These are phyloP conservation scores for Alternaria gansuensis DNA, from an alignment of 2,329 filamentous ascomycete species.

Conservation along the genomic window DNA sequence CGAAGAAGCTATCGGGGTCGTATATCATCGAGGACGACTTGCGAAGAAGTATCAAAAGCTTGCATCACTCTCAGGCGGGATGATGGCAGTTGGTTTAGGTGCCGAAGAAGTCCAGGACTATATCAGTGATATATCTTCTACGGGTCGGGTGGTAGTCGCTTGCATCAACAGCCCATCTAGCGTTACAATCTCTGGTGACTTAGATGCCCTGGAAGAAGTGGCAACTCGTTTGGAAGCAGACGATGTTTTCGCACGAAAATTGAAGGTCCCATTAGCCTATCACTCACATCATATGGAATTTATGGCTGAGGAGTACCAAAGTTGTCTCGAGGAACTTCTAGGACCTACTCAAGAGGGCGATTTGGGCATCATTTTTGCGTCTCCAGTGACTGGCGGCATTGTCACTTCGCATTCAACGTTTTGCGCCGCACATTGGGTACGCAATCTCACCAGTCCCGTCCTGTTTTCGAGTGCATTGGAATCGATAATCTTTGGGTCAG, in stretches of 20 bases:
- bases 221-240: constrained; percentile 47
- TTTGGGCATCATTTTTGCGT: background rate
- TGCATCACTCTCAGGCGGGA: constrained; percentile 11
- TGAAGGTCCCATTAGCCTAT: constrained; percentile 56
- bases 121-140: background rate
- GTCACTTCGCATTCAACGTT: constrained; percentile 1
- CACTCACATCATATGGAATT: constrained; percentile 45
- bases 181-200: constrained; percentile 57
- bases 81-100: constrained; percentile 34
- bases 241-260: constrained; percentile 52
- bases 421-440: constrained; percentile 30
- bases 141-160: constrained; percentile 1
- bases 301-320: constrained; percentile 15
- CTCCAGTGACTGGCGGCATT: constrained; percentile 6
- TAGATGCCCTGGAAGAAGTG: constrained; percentile 45
- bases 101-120: constrained; percentile 11
- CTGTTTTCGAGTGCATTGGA: constrained; percentile 26
- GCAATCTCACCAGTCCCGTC: constrained; percentile 33
- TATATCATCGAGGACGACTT: constrained; percentile 30
- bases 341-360: background rate
- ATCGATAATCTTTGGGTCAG: constrained; percentile 1
- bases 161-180: constrained; percentile 40
- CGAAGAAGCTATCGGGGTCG: constrained; percentile 24
- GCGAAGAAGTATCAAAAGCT: constrained; percentile 20
- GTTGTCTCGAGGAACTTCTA: constrained; percentile 19